A percentile compares a stretch with the other conserved stretches of the same genome.
Conservation (phyloP, 164 flowering plant genomes). For the Aristolochia californica region DNA sequence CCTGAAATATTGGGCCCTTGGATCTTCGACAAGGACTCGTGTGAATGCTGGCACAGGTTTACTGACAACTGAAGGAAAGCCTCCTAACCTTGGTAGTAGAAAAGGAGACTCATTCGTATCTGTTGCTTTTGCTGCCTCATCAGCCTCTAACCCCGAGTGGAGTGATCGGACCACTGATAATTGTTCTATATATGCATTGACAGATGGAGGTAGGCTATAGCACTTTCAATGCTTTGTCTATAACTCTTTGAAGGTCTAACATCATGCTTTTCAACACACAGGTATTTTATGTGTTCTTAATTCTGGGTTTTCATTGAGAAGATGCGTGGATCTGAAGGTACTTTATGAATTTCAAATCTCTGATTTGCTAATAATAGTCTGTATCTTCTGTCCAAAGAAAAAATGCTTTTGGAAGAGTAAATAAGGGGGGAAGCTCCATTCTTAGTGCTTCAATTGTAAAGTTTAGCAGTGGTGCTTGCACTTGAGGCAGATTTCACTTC, state of each 20-base stretch:
- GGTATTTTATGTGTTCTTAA: slow-evolving; percentile 49
- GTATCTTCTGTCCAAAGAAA: not conserved
- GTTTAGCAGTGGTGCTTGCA: no score
- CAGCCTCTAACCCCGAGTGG: slow-evolving; percentile 10
- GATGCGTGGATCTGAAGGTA: slow-evolving; percentile 59
- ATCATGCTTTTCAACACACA: slow-evolving; percentile 9
- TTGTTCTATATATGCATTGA: slow-evolving; percentile 45
- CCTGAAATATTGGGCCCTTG: slow-evolving; percentile 50
- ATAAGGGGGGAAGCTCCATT: no score
- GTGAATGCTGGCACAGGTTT: slow-evolving; percentile 20
- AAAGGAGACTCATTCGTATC: slow-evolving; percentile 50
- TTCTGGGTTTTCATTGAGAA: slow-evolving; percentile 35
- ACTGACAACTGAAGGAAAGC: slow-evolving; percentile 33
- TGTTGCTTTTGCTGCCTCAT: slow-evolving; percentile 25
- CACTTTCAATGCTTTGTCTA: not conserved
- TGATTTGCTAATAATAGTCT: not conserved
- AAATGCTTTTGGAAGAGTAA: not conserved
- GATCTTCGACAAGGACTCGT: slow-evolving; percentile 25
- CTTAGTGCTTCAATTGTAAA: no score
- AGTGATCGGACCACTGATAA: slow-evolving; percentile 12
- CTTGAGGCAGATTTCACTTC: no score
- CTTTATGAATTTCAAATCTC: not conserved
- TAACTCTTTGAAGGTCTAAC: not conserved
- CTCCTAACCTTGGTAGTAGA: slow-evolving; percentile 34
- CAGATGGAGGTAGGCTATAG: slow-evolving; percentile 38